A percentile compares a stretch with the other conserved stretches of the same genome.
phyloP scores from a whole-genome alignment of 345 rosid species.

The Lenwebbia sp. region DNA sequence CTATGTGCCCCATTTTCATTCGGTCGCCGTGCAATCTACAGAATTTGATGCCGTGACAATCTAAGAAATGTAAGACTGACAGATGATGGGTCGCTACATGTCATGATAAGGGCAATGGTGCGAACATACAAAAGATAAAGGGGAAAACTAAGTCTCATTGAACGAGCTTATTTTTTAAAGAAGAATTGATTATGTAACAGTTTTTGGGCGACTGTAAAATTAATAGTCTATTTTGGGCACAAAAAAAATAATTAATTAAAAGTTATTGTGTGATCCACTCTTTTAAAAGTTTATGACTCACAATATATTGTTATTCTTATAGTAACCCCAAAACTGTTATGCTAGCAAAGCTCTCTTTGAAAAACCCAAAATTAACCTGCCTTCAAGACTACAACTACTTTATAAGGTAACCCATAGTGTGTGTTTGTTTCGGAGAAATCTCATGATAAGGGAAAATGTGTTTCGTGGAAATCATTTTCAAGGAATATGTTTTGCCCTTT shows the following conservation, averaged over 20 bases:
- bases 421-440: not conserved
- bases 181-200: no score
- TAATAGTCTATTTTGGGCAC: no score
- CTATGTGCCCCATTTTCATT: not conserved
- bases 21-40: not conserved
- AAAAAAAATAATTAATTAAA: no score
- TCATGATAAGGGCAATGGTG: not conserved
- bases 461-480: not conserved
- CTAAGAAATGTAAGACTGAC: not conserved
- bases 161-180: not conserved
- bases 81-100: not conserved
- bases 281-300: no score
- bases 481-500: not conserved
- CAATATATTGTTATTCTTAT: no score
- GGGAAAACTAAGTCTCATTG: not conserved
- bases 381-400: not conserved
- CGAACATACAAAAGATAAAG: not conserved
- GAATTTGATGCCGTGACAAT: not conserved
- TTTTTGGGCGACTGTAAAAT: no score
- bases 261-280: no score
- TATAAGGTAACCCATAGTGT: not conserved
- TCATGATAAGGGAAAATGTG: not conserved
- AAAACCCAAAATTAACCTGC: not conserved
- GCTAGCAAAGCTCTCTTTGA: not conserved
- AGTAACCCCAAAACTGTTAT: no score